Evolutionary conservation across 2,329 filamentous ascomycete species (phyloP), one percentile per base, ranked within the genome.

Genomic region (Paecilomyces formosus): DNA sequence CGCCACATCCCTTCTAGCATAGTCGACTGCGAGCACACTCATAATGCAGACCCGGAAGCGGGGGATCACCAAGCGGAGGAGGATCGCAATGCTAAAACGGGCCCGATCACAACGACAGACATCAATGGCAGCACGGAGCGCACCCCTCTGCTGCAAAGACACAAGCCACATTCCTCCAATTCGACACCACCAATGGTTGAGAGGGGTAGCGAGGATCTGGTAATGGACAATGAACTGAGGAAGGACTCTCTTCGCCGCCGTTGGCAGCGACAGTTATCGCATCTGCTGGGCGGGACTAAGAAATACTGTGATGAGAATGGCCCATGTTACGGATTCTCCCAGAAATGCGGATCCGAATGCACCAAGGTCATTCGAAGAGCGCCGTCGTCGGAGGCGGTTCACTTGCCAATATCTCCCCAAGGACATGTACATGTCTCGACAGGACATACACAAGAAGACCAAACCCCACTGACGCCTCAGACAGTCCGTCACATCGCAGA

Each of bases 261-360:
- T 6, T 61, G 78, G 7, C 68, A 71, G 1, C 71, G 72, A 22
- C 74, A 71, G 28, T 70, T 86, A 79, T 76, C 7, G 75, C 78
- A 49, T 69, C n/a, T 86, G 7, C 76, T 85, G 9, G 74, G 74
- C 9, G 76, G 76, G 3, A 74, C 76, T 28, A 82, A 82, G 60
- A 68, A 78, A 1, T 68, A 74, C 3, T 87, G 85, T 63, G 82
- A 85, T 61, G 79, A 82, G 57, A 73, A 80, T 56, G 84, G 83
- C 0, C 81, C 83, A 18, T 88, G 85, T 62, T 83, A 82, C 63
- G 85, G 85, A 0, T 82, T 82, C 63, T 84, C 82, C 2, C 82
- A 86, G 63, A 79, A 82, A 0, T 87, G 85, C 65, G 84, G 84
- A 1, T 75, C 77, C 24, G 83, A 86, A 60, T 87, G 85, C 68